Evolutionary conservation across 495 filamentous ascomycete genomes (phyloP).

Genomic region (Trichoderma gamsii): DNA sequence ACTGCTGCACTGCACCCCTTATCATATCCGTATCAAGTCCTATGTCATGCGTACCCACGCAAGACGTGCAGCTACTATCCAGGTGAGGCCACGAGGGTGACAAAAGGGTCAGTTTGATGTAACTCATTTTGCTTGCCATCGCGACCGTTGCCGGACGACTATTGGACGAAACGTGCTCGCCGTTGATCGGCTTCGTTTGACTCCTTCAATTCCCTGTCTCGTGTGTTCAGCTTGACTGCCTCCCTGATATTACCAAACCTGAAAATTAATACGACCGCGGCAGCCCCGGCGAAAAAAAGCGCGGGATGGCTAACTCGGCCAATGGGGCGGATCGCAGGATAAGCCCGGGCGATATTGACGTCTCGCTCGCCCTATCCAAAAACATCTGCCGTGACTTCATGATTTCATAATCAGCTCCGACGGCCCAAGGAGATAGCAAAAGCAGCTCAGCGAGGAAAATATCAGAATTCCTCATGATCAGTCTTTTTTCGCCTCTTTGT

Average conservation of each 20-base stretch:
- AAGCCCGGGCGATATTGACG: neutral
- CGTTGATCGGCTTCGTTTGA: neutral
- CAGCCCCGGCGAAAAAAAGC: neutral
- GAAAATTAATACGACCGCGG: neutral
- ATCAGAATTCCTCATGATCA: neutral
- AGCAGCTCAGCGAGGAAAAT: neutral
- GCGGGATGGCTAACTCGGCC: slow-evolving; percentile 2
- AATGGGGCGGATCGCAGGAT: slow-evolving; percentile 1
- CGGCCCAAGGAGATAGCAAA: neutral
- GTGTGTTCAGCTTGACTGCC: neutral
- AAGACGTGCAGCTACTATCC: neutral
- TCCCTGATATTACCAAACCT: neutral
- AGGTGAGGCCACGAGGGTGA: neutral
- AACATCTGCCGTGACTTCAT: slow-evolving; percentile 6
- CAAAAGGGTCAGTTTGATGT: neutral
- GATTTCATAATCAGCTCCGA: neutral
- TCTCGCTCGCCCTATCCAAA: neutral
- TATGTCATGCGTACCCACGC: slow-evolving; percentile 7
- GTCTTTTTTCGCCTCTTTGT: neutral
- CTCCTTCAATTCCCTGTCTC: too few relatives aligned
- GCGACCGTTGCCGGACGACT: neutral
- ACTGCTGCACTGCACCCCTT: neutral
- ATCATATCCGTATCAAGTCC: neutral
- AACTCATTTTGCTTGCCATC: neutral
- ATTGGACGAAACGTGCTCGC: too few relatives aligned